phyloP scores from a whole-genome alignment of 2,329 filamentous ascomycete species.

The Pyrenophora seminiperda region DNA sequence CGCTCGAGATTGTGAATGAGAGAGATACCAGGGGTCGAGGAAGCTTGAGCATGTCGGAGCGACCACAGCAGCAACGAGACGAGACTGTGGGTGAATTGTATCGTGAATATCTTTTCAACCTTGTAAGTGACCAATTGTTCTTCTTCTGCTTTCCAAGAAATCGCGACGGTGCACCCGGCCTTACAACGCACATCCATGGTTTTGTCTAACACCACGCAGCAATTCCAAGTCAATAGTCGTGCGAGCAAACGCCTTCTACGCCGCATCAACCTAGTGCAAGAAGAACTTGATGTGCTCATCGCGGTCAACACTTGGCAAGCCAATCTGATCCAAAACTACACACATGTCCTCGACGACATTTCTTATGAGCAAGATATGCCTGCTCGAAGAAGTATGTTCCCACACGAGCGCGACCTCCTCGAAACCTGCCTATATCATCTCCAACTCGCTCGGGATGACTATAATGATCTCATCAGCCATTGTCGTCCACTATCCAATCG shows the following conservation, averaged over 20 bases:
- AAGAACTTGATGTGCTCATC: conserved; percentile 34
- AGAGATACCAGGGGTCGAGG: too few relatives aligned
- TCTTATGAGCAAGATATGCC: conserved; percentile 30
- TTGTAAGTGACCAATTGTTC: conserved; percentile 27
- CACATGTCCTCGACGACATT: conserved; percentile 30
- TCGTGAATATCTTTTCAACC: conserved; percentile 36
- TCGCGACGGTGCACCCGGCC: too few relatives aligned
- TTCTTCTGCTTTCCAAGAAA: background rate
- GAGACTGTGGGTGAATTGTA: conserved; percentile 41
- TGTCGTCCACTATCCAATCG: conserved; percentile 39
- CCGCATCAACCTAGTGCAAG: conserved; percentile 41
- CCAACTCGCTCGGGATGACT: conserved; percentile 28
- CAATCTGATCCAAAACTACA: conserved; percentile 34
- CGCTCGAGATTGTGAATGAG: conserved; percentile 18
- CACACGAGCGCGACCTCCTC: conserved; percentile 31
- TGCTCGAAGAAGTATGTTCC: conserved; percentile 28
- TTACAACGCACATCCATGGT: background rate
- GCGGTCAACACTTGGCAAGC: conserved; percentile 36
- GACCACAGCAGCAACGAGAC: conserved; percentile 2
- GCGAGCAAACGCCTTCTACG: conserved; percentile 42
- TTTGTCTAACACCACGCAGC: conserved; percentile 24
- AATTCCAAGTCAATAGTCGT: conserved; percentile 45
- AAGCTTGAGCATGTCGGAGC: too few relatives aligned
- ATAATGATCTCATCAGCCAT: conserved; percentile 28
- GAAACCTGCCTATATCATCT: conserved; percentile 31